Base-by-base conservation (phyloP, 305 asterid species). In the Fraxinus ornus region DNA sequence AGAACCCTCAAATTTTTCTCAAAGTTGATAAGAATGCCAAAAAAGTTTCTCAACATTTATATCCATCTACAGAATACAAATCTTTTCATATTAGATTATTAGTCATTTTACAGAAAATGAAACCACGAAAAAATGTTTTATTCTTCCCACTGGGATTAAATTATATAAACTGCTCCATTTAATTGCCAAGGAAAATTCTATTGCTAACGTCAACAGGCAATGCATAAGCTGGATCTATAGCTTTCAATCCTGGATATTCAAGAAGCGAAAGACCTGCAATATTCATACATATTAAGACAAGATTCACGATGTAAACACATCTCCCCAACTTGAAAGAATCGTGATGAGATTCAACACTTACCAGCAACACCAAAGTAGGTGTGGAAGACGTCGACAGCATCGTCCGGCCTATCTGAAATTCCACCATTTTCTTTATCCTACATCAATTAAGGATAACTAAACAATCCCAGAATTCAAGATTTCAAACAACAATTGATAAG, bases 151-250 rank as follows among this genome's bases (percentile, higher is more conserved):
- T 37, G 15, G 3, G 10, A n/a, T 19, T 37, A 44, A 47, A 52
- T 13, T 41, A 66, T 22, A 41, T 71, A 22, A 60, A 81, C 77
- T 81, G 83, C 85, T 71, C 57, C 72, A 37, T 68, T 86, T 83
- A 86, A 78, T 84, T 88, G 82, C 81, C 80, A 68, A 92, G 80
- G 85, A 93, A 84, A 78, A 94, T 90, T 88, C 90, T 89, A 85
- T 95, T 90, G 12, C 93, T 93, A 76, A 91, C 91, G 72, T 91
- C 95, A 80, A 95, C 95, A 0, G 99, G 99, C 83, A 96, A 86
- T 39, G 99, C 99, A 79, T 94, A 93, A 55, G 98, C 99, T 60
- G 99, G 98, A 90, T 96, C 98, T 32, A 94, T 91, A 30, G 98
- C 89, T 86, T 91, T 96, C 75, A 94, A 26, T 76, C 97, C 98